phyloP scores from a whole-genome alignment of 1,284 basidiomycete genomes.

The Malassezia brasiliensis region DNA sequence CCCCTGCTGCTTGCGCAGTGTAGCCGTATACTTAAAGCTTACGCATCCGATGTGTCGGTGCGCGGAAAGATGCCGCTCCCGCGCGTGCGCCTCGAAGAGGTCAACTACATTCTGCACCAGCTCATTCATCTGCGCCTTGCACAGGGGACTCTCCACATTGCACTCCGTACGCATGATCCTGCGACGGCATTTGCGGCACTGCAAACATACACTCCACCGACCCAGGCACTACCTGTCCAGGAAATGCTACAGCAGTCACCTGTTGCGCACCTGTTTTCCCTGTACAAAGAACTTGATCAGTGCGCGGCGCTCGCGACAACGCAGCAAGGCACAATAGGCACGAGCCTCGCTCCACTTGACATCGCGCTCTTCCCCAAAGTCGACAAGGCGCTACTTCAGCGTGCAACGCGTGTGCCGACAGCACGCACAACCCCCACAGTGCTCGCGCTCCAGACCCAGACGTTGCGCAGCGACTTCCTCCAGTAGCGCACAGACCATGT shows the following conservation, averaged over 20 bases:
- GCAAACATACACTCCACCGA: not conserved
- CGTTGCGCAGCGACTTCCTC: not conserved
- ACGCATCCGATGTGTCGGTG: slow-evolving; percentile 69
- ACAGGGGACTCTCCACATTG: not conserved
- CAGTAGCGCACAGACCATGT: slow-evolving; percentile 1
- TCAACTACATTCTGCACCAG: slow-evolving; percentile 62
- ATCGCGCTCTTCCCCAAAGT: not conserved
- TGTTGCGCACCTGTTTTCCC: not conserved
- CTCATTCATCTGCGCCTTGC: not conserved
- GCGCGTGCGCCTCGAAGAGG: slow-evolving; percentile 69
- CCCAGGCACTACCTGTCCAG: not conserved
- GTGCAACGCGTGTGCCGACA: not conserved
- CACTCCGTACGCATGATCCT: not conserved
- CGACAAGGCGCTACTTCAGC: not conserved
- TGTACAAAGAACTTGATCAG: not conserved
- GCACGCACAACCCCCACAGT: not conserved
- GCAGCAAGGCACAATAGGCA: slow-evolving; percentile 1
- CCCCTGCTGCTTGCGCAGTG: slow-evolving; percentile 66
- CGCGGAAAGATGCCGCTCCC: slow-evolving; percentile 56
- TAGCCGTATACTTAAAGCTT: slow-evolving; percentile 59
- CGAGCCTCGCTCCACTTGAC: not conserved
- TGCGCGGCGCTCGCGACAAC: not conserved
- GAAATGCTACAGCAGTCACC: not conserved
- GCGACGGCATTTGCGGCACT: not conserved
- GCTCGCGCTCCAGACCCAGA: not conserved